phyloP scores from a whole-genome alignment of 441 rosid genomes.

The Erodium trifolium region DNA sequence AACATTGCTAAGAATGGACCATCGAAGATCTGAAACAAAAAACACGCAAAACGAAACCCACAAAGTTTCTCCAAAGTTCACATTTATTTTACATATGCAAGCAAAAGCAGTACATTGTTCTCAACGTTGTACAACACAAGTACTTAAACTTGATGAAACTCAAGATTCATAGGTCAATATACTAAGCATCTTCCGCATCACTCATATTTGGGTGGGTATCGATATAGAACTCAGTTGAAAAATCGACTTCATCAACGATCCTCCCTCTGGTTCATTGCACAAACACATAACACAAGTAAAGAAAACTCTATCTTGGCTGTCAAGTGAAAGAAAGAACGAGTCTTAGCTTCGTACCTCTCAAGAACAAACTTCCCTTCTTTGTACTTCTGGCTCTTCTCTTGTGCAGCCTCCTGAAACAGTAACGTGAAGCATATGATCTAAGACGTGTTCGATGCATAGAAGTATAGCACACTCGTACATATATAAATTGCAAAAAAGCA shows the following conservation, averaged over 20 bases:
- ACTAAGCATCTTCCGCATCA: conserved; percentile 46
- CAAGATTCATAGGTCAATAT: not conserved
- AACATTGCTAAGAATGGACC: no score
- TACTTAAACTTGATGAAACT: no score
- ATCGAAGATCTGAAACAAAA: no score
- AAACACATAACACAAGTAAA: conserved; percentile 11
- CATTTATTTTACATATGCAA: not conserved
- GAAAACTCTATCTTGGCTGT: not conserved
- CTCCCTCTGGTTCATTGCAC: conserved; percentile 38
- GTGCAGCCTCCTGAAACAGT: conserved; percentile 53
- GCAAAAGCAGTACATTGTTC: not conserved
- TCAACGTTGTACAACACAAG: no score
- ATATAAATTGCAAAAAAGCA: no score
- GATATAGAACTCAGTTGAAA: conserved; percentile 49
- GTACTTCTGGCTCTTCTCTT: conserved; percentile 61
- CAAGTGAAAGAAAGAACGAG: conserved; percentile 1
- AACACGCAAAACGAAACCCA: no score
- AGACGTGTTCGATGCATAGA: no score
- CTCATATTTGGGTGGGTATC: conserved; percentile 50
- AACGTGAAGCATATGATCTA: not conserved
- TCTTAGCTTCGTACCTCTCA: conserved; percentile 42
- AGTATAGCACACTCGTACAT: not conserved
- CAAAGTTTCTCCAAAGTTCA: not conserved
- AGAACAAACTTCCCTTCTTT: conserved; percentile 79
- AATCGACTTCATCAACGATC: conserved; percentile 67